Conservation (phyloP, 2,329 filamentous ascomycete species). For the Juglanconis juglandina region DNA sequence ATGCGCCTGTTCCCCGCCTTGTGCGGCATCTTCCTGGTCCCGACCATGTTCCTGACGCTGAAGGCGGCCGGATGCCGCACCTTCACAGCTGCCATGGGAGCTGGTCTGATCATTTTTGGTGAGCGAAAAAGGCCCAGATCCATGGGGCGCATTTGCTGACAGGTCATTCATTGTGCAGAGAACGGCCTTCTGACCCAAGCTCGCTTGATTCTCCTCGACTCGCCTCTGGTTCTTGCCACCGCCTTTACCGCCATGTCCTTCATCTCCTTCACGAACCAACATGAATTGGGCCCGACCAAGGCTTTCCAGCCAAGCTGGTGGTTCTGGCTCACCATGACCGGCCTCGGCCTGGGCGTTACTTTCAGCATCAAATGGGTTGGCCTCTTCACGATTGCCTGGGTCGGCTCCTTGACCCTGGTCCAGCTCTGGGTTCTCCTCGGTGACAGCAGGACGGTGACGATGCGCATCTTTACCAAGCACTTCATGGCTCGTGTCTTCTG, state of each 20-base stretch:
- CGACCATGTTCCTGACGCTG: conserved; percentile 89
- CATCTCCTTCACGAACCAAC: conserved; percentile 92
- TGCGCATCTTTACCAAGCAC: conserved; percentile 89
- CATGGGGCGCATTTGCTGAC: conserved; percentile 25
- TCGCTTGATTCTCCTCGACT: conserved; percentile 91
- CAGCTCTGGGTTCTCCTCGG: conserved; percentile 95
- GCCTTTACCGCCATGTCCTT: conserved; percentile 88
- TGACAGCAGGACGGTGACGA: conserved; percentile 79
- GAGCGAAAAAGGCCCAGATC: conserved; percentile 27
- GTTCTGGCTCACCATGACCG: conserved; percentile 92
- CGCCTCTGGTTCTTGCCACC: conserved; percentile 88
- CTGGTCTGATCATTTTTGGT: conserved; percentile 89
- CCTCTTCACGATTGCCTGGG: conserved; percentile 97
- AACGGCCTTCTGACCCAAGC: conserved; percentile 95
- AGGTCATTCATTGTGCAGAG: conserved; percentile 51
- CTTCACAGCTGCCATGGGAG: conserved; percentile 76
- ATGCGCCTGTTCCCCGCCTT: conserved; percentile 94
- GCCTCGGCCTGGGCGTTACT: conserved; percentile 83
- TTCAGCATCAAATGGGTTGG: conserved; percentile 98
- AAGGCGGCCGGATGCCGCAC: conserved; percentile 89
- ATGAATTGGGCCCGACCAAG: conserved; percentile 84
- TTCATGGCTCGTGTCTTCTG: conserved; percentile 88
- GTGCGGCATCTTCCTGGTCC: conserved; percentile 82
- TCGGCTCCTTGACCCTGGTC: conserved; percentile 81
- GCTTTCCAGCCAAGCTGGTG: conserved; percentile 92